Base-by-base conservation (phyloP, 2,329 filamentous ascomycete species). In the Periconia macrospinosa region DNA sequence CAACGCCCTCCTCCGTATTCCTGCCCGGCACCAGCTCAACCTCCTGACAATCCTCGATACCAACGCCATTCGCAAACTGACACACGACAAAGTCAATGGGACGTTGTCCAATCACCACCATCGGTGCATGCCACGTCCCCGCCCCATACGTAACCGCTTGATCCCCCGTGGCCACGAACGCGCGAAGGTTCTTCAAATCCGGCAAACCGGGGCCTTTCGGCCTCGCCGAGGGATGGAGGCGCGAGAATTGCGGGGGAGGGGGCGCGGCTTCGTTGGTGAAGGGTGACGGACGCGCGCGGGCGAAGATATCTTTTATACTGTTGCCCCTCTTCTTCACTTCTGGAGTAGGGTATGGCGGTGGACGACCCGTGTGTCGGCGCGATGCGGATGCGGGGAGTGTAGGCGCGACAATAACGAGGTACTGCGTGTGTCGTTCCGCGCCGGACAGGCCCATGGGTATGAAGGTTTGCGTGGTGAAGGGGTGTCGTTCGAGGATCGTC, bases 91-190 rank as follows among this genome's bases (percentile, higher is more conserved):
- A 97, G 69, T 94, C 91, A 45, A 97, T 79, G 18, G 86, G 81
- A 50, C 79, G 76, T 43, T 76, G 72, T 1, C 92, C 92, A 46
- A 97, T 75, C 15, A 91, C 92, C 14, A 92, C 89, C 93, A 99
- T 97, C 0, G 94, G 94, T 56, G 93, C 92, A 78, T 99, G 94
- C 93, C 88, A 99, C 50, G 92, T 97, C 6, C 91, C 94, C 1
- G 90, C 86, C 1, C 84, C 91, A 72, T 97, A 99, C 2, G 92
- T 97, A 14, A 99, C 91, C 11, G 91, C 92, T 77, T 96, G 91
- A 20, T 83, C 81, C 2, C 86, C 87, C 47, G 81, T 84, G 1
- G 90, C 92, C 50, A 95, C 76, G 70, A 97, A 99, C 0, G 92
- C 93, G 61, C 80, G 82, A 40, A 96, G 65, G 9, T 83, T 81